Base-by-base conservation (phyloP, 768 basidiomycete species). In the Sarcodon sp. region DNA sequence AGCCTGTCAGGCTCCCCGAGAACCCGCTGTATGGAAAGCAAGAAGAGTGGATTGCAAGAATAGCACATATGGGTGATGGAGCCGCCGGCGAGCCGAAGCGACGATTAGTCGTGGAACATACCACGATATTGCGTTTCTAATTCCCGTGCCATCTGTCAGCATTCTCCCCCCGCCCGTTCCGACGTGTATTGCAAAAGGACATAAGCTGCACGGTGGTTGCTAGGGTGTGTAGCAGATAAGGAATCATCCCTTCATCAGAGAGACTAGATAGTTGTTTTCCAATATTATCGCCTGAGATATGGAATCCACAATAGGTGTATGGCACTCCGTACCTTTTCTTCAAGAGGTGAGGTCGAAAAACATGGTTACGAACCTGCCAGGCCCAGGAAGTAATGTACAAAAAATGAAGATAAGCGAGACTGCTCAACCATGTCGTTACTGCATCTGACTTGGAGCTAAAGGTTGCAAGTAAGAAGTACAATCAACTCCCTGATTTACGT, bases 221-320 rank as follows among this genome's bases (percentile, higher is more conserved):
- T 76, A 1, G 78, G 71, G 53, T 80, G 77, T 1, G 78, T 79
- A 1, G 70, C 73, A 0, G 66, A 65, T 47, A 71, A 65, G 18
- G 69, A 62, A 35, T 70, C 68, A 11, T 56, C 51, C 39, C n/a
- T 41, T 18, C 37, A 62, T 59, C 0, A 66, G 64, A 13, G 15
- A 16, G 39, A 27, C 27, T 11, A 27, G 47, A 43, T 34, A 78
- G 61, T 34, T 63, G 66, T 54, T 72, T 65, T 1, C 67, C 63
- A 6, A 75, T 64, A 5, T 63, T 69, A 27, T 69, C 67, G 6
- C 70, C 39, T 13, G 72, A 70, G 4, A 67, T 57, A 0, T 74
- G 69, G 54, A 80, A 82, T 2, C 80, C 80, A 50, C 80, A 83
- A 51, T 75, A 68, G 44, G 65, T 71, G 59, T 83, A 83, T 1